phyloP scores from a whole-genome alignment of 2,329 filamentous ascomycete species.

The Xylaria sp. region DNA sequence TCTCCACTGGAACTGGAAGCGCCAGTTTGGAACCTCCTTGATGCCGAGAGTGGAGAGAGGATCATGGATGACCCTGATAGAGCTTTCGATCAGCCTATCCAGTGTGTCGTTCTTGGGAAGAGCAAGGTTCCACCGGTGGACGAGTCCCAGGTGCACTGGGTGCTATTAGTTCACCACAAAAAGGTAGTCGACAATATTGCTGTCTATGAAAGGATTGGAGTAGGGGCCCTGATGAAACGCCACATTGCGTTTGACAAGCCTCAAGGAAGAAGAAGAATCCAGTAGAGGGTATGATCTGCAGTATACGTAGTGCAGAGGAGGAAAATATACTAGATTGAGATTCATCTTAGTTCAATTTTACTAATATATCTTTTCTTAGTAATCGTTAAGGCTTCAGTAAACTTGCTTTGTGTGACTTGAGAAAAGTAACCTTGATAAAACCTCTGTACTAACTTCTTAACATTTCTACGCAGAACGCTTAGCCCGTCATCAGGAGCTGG shows the following conservation, averaged over 20 bases:
- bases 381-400: no score
- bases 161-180: neutral
- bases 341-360: no score
- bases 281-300: neutral
- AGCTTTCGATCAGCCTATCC: conserved; percentile 6
- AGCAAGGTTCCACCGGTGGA: neutral
- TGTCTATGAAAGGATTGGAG: conserved; percentile 7
- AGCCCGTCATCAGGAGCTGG: no score
- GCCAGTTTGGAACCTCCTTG: conserved; percentile 15
- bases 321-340: neutral
- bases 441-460: no score
- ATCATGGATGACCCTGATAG: conserved; percentile 34
- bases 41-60: conserved; percentile 29
- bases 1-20: conserved; percentile 17
- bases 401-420: no score
- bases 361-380: no score
- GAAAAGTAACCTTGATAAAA: no score
- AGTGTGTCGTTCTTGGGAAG: conserved; percentile 13
- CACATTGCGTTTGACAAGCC: conserved; percentile 14
- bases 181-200: neutral
- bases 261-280: neutral
- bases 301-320: neutral
- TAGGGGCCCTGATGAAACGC: conserved; percentile 3
- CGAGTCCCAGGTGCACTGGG: neutral
- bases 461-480: no score